Conservation (phyloP, 441 rosid genomes). For the Rhodomyrtus psidioides region DNA sequence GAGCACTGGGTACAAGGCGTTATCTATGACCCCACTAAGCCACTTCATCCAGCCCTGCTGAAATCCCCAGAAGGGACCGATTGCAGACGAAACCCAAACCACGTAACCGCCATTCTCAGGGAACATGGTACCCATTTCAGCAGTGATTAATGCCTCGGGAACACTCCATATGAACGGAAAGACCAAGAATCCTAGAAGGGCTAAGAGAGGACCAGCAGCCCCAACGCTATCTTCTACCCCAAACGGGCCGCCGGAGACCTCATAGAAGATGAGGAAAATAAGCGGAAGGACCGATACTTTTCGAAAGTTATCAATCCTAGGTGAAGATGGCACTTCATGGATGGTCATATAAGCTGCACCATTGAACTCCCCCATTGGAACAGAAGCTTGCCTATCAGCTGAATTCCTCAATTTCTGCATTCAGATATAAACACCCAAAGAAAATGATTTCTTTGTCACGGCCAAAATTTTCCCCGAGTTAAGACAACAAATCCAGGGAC, state of each 20-base stretch:
- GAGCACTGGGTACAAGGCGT: background rate
- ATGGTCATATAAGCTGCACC: background rate
- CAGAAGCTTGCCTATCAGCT: background rate
- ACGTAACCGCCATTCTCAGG: background rate
- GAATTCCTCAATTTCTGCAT: background rate
- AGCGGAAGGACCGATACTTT: background rate
- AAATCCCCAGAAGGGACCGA: background rate
- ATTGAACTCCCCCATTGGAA: background rate
- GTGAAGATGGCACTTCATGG: background rate
- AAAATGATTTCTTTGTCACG: background rate
- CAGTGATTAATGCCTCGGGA: background rate
- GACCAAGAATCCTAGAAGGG: background rate
- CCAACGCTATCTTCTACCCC: background rate
- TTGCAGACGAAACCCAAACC: background rate
- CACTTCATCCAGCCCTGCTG: slow-evolving; percentile 3
- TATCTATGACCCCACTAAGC: slow-evolving; percentile 1
- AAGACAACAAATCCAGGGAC: background rate
- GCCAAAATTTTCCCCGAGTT: background rate
- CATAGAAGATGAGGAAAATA: background rate
- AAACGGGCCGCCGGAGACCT: background rate
- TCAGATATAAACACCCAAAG: background rate
- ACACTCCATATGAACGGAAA: background rate
- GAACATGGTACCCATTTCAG: slow-evolving; percentile 1
- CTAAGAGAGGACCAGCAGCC: background rate
- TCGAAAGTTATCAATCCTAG: background rate